A percentile compares a stretch with the other conserved stretches of the same genome.
These are phyloP conservation scores for Setomelanomma holmii DNA, from an alignment of 2,329 filamentous ascomycete species.

Conservation along the genomic window DNA sequence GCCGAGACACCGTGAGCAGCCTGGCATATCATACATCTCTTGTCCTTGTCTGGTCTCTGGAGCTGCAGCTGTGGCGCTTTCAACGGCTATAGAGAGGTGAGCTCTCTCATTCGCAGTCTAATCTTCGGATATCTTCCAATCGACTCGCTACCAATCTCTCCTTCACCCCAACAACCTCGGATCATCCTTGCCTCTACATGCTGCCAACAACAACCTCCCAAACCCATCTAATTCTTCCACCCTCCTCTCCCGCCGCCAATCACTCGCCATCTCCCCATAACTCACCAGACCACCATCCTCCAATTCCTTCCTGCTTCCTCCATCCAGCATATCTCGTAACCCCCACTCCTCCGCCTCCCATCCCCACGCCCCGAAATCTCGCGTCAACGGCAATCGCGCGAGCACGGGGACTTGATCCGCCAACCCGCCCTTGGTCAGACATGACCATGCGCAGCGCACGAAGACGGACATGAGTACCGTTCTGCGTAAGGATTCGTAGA, in stretches of 20 bases:
- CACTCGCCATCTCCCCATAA: conserved; percentile 28
- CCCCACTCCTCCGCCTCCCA: conserved; percentile 19
- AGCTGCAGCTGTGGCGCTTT: no score
- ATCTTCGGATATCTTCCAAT: no score
- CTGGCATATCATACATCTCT: no score
- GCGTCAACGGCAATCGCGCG: conserved; percentile 26
- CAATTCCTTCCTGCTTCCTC: conserved; percentile 14
- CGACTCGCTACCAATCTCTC: no score
- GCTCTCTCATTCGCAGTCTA: no score
- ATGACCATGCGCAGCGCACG: conserved; percentile 31
- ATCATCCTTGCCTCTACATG: conserved; percentile 32
- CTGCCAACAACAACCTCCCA: conserved; percentile 32
- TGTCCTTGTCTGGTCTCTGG: no score
- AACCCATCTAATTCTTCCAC: conserved; percentile 24
- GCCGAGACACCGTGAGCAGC: no score
- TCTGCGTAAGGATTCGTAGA: conserved; percentile 38
- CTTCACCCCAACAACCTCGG: conserved; percentile 22
- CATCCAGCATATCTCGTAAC: conserved; percentile 3
- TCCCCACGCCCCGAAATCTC: conserved; percentile 25
- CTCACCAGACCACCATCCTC: no score
- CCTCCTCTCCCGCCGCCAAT: conserved; percentile 19
- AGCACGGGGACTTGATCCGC: conserved; percentile 34
- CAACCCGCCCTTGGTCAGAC: conserved; percentile 23
- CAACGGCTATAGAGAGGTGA: no score
- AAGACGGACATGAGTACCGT: conserved; percentile 39